Evolutionary conservation across 306 rosid species (phyloP), one percentile per base, ranked within the genome.

Genomic region (Vachellia collinsii): DNA sequence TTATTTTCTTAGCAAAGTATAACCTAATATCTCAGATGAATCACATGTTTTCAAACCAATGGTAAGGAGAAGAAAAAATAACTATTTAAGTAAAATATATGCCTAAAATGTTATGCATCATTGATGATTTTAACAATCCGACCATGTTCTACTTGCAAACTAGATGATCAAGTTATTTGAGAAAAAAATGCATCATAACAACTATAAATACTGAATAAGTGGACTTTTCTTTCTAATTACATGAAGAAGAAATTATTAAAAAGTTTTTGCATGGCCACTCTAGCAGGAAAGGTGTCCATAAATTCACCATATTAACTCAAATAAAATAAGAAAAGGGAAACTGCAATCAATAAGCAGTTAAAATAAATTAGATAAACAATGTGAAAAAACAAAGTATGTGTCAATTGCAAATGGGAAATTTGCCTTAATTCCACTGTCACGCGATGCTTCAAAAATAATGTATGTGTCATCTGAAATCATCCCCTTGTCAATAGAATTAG

Each of bases 381-480:
- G 20, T 34, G 10, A 38, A 63, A 34, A 25, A 25, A 63, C 0
- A 13, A 29, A 5, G 41, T 6, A 63, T 34, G 1, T 23, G 20
- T 11, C 23, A 65, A 36, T 4, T 36, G 46, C 43, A 65, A 37
- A 65, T 62, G 64, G 76, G 19, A 84, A 80, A 77, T 74, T 82
- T 53, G 84, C 99, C 99, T 95, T 92, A 77, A 95, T 95, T 82
- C 98, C 99, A 81, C 94, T 93, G 63, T 86, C 92, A 81, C 88
- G 89, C 17, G 94, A 70, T 64, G 99, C 43, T 88, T 91, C 99
- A 76, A 95, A 95, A 71, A 91, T 85, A 70, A 95, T 56, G 99
- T 95, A 95, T 56, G 99, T 95, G 43, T 95, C 99, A 62, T 84
- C 89, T 9, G 92, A 85, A 79, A 95, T 78, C 87, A 90, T 90